Base-by-base conservation (phyloP, 805 yeast genomes). In the Sungouiozyma intestinalis region DNA sequence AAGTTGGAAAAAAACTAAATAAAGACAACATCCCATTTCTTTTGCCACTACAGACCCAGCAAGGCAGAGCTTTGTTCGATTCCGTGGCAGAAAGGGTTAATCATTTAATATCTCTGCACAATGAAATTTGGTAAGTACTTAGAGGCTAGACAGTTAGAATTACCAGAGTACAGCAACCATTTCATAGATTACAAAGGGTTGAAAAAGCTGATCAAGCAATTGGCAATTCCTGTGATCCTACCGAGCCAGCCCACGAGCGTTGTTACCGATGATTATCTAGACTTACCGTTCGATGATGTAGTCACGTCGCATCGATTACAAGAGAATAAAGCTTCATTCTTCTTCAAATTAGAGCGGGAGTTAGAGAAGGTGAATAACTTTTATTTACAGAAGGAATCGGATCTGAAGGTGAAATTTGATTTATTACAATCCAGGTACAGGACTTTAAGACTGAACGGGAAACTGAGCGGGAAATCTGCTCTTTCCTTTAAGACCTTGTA, bases 71-170 rank as follows among this genome's bases (percentile, higher is more conserved):
- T n/a, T n/a, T n/a, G n/a, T n/a, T n/a, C n/a, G n/a, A n/a, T n/a
- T n/a, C n/a, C n/a, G n/a, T n/a, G n/a, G n/a, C n/a, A n/a, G n/a
- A n/a, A n/a, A n/a, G n/a, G n/a, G n/a, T n/a, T n/a, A n/a, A n/a
- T n/a, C n/a, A n/a, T n/a, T n/a, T n/a, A n/a, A n/a, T n/a, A n/a
- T n/a, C n/a, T n/a, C n/a, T n/a, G n/a, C 29, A 24, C 29, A 9
- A 67, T 68, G 98, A 92, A 92, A 71, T 92, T 87, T 63, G 98
- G 98, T 40, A 92, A 92, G 64, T 85, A 86, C 58, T 71, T 92
- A 59, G 97, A 95, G 49, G 83, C 94, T 35, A 77, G 97, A 59
- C 96, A 87, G 65, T 71, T 92, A 51, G 97, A 90, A 62, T 69
- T 90, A 45, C 97, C 97, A 9, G 98, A 92, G 63, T 92, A 92